Evolutionary conservation across 129 eudicot genomes (phyloP).

Genomic region (Silybum marianum): DNA sequence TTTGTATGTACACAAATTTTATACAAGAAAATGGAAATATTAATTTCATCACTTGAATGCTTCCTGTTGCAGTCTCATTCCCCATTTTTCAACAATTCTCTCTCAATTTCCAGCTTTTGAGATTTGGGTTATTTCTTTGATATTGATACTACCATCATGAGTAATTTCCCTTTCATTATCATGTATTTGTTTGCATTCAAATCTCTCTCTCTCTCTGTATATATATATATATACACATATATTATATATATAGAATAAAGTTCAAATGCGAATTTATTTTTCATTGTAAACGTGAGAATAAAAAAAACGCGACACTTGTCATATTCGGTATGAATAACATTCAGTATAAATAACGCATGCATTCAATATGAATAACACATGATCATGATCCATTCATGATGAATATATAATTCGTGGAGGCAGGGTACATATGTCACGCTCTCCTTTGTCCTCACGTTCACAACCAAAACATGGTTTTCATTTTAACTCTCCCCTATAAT

Average conservation of each 20-base stretch:
- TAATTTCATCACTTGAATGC: conserved; percentile 59
- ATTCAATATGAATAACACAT: too few species aligned
- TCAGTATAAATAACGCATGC: too few species aligned
- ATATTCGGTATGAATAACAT: too few species aligned
- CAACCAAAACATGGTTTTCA: too few species aligned
- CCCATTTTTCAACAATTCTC: conserved; percentile 38
- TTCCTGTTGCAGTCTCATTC: conserved; percentile 61
- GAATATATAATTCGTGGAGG: too few species aligned
- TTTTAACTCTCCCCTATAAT: not conserved
- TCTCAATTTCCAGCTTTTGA: conserved; percentile 37
- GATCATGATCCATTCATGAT: too few species aligned
- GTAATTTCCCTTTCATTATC: conserved; percentile 44
- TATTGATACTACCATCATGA: conserved; percentile 58
- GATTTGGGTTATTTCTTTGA: conserved; percentile 60
- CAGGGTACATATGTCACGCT: too few species aligned
- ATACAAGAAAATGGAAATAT: conserved; percentile 40
- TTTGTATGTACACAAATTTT: conserved; percentile 30
- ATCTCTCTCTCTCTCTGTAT: not conserved
- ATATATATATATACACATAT: not conserved
- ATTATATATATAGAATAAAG: not conserved
- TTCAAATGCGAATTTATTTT: too few species aligned
- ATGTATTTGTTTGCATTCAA: conserved; percentile 33
- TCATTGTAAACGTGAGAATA: too few species aligned
- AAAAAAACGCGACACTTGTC: too few species aligned
- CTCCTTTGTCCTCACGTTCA: too few species aligned